phyloP scores from a whole-genome alignment of 495 filamentous ascomycete species.

The Monascus purpureus region DNA sequence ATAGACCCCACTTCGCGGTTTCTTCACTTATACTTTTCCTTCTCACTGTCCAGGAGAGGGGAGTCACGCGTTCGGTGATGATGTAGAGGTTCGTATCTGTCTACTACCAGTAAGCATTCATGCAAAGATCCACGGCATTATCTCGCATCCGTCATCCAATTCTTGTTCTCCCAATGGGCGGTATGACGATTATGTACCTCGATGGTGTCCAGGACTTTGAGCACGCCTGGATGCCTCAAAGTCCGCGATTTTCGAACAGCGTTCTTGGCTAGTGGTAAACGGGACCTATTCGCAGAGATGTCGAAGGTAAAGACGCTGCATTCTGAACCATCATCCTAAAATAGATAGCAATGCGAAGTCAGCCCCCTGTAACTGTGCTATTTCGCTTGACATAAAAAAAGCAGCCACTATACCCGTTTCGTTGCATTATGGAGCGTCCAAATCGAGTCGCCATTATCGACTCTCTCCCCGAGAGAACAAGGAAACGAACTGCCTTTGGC shows the following conservation, averaged over 20 bases:
- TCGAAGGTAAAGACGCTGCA: slow-evolving; percentile 98
- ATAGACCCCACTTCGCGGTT: slow-evolving; percentile 90
- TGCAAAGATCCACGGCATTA: not conserved
- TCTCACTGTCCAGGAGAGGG: slow-evolving; percentile 74
- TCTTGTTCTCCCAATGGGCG: not conserved
- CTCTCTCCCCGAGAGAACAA: slow-evolving; percentile 79
- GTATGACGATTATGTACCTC: slow-evolving; percentile 47
- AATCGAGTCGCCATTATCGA: slow-evolving; percentile 77
- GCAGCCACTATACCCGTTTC: slow-evolving; percentile 48
- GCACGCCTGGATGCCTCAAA: slow-evolving; percentile 82
- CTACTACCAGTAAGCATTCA: slow-evolving; percentile 26
- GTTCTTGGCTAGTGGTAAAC: slow-evolving; percentile 78
- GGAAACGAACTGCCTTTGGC: slow-evolving; percentile 87
- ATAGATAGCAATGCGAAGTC: no score
- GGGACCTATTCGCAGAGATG: slow-evolving; percentile 58
- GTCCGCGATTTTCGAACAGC: slow-evolving; percentile 85
- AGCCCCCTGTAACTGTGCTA: no score
- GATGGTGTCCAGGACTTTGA: slow-evolving; percentile 84
- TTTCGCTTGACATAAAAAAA: no score
- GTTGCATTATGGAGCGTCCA: slow-evolving; percentile 90
- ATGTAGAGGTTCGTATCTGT: slow-evolving; percentile 90
- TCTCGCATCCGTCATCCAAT: slow-evolving; percentile 3
- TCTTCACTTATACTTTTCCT: slow-evolving; percentile 73
- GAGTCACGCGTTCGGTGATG: slow-evolving; percentile 77
- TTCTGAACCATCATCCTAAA: slow-evolving; percentile 75